phyloP scores from a whole-genome alignment of 352 stramenopile species.

The Phytophthora nicotianae region DNA sequence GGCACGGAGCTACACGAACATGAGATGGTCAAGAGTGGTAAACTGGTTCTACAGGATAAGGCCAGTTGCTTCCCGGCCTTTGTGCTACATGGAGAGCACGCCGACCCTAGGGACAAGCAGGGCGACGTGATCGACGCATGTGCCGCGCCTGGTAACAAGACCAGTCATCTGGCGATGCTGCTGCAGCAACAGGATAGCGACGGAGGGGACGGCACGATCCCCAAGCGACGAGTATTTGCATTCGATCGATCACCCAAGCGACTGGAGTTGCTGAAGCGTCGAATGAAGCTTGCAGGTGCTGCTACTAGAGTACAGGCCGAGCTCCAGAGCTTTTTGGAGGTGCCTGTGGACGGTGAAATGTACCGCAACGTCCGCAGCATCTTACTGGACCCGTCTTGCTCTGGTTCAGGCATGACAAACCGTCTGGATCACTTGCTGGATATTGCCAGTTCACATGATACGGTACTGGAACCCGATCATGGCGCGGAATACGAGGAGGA shows the following conservation, averaged over 20 bases:
- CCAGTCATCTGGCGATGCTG: conserved; percentile 95
- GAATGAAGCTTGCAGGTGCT: conserved; percentile 86
- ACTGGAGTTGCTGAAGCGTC: conserved; percentile 86
- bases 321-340: conserved; percentile 93
- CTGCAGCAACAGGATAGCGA: conserved; percentile 74
- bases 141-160: conserved; percentile 99
- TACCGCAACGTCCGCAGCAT: conserved; percentile 92
- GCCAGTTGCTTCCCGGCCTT: conserved; percentile 97
- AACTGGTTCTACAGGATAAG: conserved; percentile 97
- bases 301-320: conserved; percentile 82
- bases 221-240: conserved; percentile 90
- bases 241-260: conserved; percentile 93
- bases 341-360: conserved; percentile 70
- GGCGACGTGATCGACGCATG: conserved; percentile 96
- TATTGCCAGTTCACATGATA: conserved; percentile 69
- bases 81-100: conserved; percentile 87
- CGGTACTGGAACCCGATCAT: conserved; percentile 41
- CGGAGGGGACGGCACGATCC: conserved; percentile 30
- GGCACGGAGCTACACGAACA: conserved; percentile 89
- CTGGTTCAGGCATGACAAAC: conserved; percentile 95
- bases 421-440: conserved; percentile 92
- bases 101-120: conserved; percentile 45
- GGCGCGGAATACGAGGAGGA: conserved; percentile 56
- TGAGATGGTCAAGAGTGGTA: conserved; percentile 77
- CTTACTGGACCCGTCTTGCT: conserved; percentile 96